Evolutionary conservation across 1,284 basidiomycete genomes (phyloP).

Genomic region (Trametes polyzona): DNA sequence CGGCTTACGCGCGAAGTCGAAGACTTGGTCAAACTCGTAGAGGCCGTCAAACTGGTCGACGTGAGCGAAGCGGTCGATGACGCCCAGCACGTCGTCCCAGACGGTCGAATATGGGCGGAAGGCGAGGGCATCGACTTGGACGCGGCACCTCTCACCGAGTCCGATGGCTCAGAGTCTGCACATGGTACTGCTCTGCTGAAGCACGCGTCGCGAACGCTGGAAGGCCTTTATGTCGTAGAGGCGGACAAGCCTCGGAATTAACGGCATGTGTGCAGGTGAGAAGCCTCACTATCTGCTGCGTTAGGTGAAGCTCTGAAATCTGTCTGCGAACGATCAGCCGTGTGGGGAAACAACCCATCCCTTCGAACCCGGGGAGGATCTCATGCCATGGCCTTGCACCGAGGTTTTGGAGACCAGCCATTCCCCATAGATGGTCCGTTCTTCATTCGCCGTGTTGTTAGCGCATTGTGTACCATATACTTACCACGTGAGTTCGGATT

Average conservation of each 20-base stretch:
- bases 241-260: conserved; percentile 39
- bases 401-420: background rate
- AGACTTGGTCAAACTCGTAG: conserved; percentile 72
- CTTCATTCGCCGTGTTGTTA: too few relatives aligned
- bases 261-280: conserved; percentile 12
- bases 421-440: too few relatives aligned
- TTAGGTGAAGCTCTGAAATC: too few relatives aligned
- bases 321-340: too few relatives aligned
- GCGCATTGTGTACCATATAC: too few relatives aligned
- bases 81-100: conserved; percentile 37
- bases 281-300: background rate
- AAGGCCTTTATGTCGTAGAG: conserved; percentile 51
- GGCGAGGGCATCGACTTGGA: conserved; percentile 41
- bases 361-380: too few relatives aligned
- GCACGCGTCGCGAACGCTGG: conserved; percentile 51
- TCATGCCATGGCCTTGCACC: too few relatives aligned
- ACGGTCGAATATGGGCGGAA: conserved; percentile 50
- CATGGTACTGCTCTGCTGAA: conserved; percentile 50
- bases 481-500: too few relatives aligned
- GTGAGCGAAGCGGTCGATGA: conserved; percentile 34
- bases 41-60: conserved; percentile 73
- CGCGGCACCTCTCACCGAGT: conserved; percentile 15
- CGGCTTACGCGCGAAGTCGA: conserved; percentile 61
- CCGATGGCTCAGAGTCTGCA: conserved; percentile 18
- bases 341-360: too few relatives aligned